Percentiles rank a stretch among this genome's conserved stretches.
phyloP scores from a whole-genome alignment of 306 rosid genomes.

The Datisca glomerata region DNA sequence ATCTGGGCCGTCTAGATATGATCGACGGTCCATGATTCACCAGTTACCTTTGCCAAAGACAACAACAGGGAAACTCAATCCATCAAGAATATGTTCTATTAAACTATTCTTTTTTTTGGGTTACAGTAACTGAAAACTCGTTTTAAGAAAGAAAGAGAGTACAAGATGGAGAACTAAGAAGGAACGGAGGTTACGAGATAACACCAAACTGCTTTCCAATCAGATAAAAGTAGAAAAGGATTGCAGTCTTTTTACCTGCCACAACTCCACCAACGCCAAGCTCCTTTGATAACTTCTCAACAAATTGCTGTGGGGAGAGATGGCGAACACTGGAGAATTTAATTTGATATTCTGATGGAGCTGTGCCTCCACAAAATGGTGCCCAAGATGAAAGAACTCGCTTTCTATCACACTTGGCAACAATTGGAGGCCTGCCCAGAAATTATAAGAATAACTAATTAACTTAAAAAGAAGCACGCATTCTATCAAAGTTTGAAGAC shows the following conservation, averaged over 20 bases:
- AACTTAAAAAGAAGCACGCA: background rate
- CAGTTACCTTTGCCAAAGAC: too few species aligned
- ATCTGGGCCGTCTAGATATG: too few species aligned
- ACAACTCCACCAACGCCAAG: constrained; percentile 79
- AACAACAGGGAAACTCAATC: too few species aligned
- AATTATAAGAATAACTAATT: constrained; percentile 8
- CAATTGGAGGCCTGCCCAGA: constrained; percentile 72
- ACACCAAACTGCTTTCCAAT: too few species aligned
- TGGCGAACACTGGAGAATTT: constrained; percentile 73
- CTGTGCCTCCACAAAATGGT: constrained; percentile 44
- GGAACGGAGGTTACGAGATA: too few species aligned
- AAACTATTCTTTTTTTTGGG: too few species aligned
- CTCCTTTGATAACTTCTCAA: constrained; percentile 66
- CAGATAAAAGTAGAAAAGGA: too few species aligned
- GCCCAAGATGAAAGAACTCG: constrained; percentile 81
- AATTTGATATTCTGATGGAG: constrained; percentile 59
- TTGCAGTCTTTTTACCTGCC: constrained; percentile 76
- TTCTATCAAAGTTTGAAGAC: background rate
- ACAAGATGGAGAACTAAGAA: too few species aligned
- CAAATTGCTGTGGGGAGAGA: constrained; percentile 75
- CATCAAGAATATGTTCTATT: too few species aligned
- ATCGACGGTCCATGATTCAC: too few species aligned
- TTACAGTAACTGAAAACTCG: too few species aligned
- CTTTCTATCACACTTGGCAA: constrained; percentile 76
- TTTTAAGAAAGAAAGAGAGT: too few species aligned